Percentiles rank a stretch among this genome's conserved stretches.
These are phyloP conservation scores for Ilyonectria mors-panacis DNA, from an alignment of 2,329 filamentous ascomycete genomes.

Conservation along the genomic window DNA sequence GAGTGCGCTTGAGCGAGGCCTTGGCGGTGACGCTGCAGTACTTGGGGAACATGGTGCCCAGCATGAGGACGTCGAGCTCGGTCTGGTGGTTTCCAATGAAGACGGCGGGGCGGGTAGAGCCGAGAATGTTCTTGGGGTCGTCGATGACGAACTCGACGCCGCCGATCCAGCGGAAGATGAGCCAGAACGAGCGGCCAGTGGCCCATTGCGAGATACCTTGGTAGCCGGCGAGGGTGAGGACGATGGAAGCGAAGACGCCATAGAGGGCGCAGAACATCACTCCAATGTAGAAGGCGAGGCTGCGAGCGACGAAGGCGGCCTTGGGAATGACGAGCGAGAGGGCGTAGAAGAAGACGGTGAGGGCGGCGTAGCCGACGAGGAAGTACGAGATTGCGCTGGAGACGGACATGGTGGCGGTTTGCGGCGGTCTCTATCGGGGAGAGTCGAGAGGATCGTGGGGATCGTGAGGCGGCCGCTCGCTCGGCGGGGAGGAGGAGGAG, in stretches of 20 bases:
- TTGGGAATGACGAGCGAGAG: constrained; percentile 71
- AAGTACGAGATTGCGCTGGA: constrained; percentile 61
- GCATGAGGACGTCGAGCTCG: constrained; percentile 93
- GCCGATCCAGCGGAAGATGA: constrained; percentile 79
- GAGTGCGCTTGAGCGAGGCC: constrained; percentile 82
- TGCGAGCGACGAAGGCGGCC: constrained; percentile 78
- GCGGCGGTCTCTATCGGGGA: constrained; percentile 1
- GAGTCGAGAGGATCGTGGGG: constrained; percentile 3
- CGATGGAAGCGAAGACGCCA: constrained; percentile 81
- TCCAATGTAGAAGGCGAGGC: constrained; percentile 75
- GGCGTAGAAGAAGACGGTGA: constrained; percentile 72
- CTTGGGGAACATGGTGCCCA: constrained; percentile 89
- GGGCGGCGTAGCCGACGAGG: constrained; percentile 65
- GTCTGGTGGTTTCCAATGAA: constrained; percentile 97
- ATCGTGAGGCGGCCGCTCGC: constrained; percentile 4
- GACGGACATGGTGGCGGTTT: constrained; percentile 54
- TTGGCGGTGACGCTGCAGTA: constrained; percentile 97
- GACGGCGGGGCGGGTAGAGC: constrained; percentile 82
- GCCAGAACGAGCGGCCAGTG: constrained; percentile 84
- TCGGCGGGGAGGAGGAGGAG: not conserved
- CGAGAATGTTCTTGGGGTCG: constrained; percentile 75
- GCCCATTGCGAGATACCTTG: constrained; percentile 89
- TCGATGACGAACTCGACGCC: constrained; percentile 84
- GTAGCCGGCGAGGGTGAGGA: constrained; percentile 79
- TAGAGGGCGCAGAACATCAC: constrained; percentile 75